Conservation (phyloP, 106 monocot species). For the Dactylorhiza incarnata region DNA sequence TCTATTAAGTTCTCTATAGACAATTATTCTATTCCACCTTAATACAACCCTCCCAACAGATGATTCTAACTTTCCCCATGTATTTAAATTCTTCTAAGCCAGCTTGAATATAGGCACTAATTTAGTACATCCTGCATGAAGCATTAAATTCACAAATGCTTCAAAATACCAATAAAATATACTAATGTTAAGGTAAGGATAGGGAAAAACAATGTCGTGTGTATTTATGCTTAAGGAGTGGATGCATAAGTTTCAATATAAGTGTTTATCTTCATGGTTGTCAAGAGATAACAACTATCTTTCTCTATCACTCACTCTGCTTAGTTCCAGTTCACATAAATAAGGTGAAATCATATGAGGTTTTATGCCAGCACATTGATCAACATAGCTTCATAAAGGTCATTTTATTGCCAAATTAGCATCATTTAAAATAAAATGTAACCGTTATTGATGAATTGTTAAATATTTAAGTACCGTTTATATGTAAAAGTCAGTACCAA, state of each 20-base stretch:
- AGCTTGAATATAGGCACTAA: not conserved
- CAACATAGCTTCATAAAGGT: no score
- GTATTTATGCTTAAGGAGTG: not conserved
- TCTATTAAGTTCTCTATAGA: not conserved
- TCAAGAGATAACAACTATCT: not conserved
- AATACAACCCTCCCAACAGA: not conserved
- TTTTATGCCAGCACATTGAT: no score
- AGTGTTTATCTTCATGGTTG: not conserved
- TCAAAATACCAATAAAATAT: not conserved
- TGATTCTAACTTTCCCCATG: not conserved
- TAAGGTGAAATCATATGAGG: no score
- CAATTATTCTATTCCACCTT: not conserved
- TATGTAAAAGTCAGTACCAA: no score
- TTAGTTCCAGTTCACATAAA: not conserved
- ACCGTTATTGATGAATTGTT: no score
- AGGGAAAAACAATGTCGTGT: not conserved
- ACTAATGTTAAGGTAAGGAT: not conserved
- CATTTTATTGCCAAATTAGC: no score
- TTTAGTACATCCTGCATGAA: not conserved
- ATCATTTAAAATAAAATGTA: no score
- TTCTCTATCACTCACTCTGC: not conserved
- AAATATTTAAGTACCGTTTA: no score
- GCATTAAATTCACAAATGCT: not conserved
- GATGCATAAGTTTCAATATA: not conserved
- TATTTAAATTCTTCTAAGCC: not conserved